Base-by-base conservation (phyloP, 148 eudicot species). In the Hydrangea macrophylla region DNA sequence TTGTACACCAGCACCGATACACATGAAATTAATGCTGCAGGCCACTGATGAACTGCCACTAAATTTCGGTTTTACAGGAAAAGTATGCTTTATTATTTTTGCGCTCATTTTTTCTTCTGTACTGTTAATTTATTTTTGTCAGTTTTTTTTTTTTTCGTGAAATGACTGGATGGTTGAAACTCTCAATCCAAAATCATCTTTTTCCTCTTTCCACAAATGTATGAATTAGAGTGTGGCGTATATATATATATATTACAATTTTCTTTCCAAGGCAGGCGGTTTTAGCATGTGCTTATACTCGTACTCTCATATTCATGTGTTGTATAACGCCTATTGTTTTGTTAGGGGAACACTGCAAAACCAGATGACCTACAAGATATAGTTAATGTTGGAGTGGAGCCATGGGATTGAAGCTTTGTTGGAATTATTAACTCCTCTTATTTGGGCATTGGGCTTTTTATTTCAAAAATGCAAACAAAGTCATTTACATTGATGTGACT, bases 61-160 rank as follows among this genome's bases (percentile, higher is more conserved):
- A 59, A 94, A 94, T 80, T 88, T 94, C 73, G 98, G 98, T 63
- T 94, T 94, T 73, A 94, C 98, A 13, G 96, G 98, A 76, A 94
- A 94, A 87, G 98, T 90, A 78, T 64, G 68, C 65, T 67, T 58
- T 73, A 18, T 71, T 39, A 31, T 62, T 50, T 53, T 61, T n/a
- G 13, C 61, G 61, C 28, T 68, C 42, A 28, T 8, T 42, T 36
- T 28, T 57, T 17, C 65, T 40, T 20, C 32, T 54, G 22, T 39
- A 39, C 9, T 58, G 30, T 8, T 27, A 23, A 11, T 37, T 36
- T 36, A 13, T 18, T n/a, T 17, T 22, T 20, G 37, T 71, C 61
- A 55, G 30, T 36, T 40, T 36, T 53, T n/a, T n/a, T n/a, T n/a
- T n/a, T n/a, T 12, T 45, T 10, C 11, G 58, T 22, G 10, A 8